Base-by-base conservation (phyloP, 306 rosid genomes). In the Rosa lucieae region DNA sequence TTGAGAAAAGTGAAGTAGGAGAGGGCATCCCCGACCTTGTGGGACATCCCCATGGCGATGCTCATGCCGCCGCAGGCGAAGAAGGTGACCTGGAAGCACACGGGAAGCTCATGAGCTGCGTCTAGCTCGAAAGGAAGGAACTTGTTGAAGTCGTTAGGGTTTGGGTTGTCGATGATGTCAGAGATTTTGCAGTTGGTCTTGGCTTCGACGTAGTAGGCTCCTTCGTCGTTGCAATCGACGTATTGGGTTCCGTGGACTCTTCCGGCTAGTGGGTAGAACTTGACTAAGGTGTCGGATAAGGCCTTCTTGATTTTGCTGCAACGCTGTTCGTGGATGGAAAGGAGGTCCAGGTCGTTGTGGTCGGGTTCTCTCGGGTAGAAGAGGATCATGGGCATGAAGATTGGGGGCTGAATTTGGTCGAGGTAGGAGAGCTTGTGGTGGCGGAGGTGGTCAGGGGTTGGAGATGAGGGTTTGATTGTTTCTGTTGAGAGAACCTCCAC, bases 391-490 rank as follows among this genome's bases (percentile, higher is more conserved):
- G 90, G 88, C 81, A 79, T 82, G 67, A 61, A 82, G 43, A 65
- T 11, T 10, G 85, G 83, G 15, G 88, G 87, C 5, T 76, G 70
- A 52, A 75, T 11, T 52, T 87, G 90, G 78, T 87, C 90, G 7
- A 87, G 75, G 79, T 82, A 82, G 21, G 88, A 82, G 63, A 87
- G 85, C 13, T 83, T 52, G 35, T 63, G 79, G 23, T 49, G 78
- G 67, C 65, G 72, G 72, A 79, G 85, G 62, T 85, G 48, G 4
- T 61, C n/a, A 1, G 90, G 88, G 14, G 87, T 85, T 44, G 82
- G 68, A 35, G 82, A 74, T 0, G 88, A 80, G 20, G 90, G 90
- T 62, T 85, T 85, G 79, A 87, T 67, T 11, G 61, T 37, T 51
- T 85, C 85, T 3, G 39, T 47, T 8, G 82, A 82, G 73, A 72